phyloP scores from a whole-genome alignment of 768 basidiomycete species.

The Paxillus ammoniavirescens region DNA sequence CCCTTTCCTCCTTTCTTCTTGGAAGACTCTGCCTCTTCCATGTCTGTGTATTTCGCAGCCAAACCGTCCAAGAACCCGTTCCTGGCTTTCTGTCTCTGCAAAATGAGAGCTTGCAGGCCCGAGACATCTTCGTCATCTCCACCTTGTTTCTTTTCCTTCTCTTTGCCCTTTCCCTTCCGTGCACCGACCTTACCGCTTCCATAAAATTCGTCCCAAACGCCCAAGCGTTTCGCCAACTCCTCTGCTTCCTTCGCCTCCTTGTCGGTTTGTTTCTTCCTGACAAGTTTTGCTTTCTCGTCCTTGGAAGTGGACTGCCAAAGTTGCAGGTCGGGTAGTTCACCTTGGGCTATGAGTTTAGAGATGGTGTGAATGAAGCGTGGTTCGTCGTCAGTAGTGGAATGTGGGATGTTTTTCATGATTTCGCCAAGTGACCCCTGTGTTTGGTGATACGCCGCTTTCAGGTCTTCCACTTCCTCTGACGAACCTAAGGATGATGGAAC shows the following conservation, averaged over 20 bases:
- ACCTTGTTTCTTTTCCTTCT: constrained; percentile 37
- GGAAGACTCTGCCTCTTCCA: constrained; percentile 28
- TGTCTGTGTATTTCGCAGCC: constrained; percentile 69
- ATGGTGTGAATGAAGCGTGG: constrained; percentile 73
- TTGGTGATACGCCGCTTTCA: constrained; percentile 71
- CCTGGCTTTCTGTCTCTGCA: constrained; percentile 69
- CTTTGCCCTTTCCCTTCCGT: constrained; percentile 45
- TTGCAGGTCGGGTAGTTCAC: constrained; percentile 52
- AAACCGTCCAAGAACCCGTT: constrained; percentile 73
- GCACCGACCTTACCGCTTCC: constrained; percentile 68
- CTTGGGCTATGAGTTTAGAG: constrained; percentile 60
- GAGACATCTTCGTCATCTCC: constrained; percentile 63
- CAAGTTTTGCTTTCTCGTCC: constrained; percentile 77
- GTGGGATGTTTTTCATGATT: constrained; percentile 85
- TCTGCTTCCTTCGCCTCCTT: constrained; percentile 88
- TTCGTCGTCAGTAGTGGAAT: constrained; percentile 84
- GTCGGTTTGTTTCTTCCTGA: constrained; percentile 68
- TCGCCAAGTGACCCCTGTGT: constrained; percentile 72
- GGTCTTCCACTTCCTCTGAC: constrained; percentile 76
- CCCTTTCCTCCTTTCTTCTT: constrained; percentile 44
- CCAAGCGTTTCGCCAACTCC: constrained; percentile 77
- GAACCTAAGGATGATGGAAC: constrained; percentile 55
- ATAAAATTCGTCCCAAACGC: constrained; percentile 94
- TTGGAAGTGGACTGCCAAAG: constrained; percentile 70
- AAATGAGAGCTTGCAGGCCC: constrained; percentile 76